A percentile compares a stretch with the other conserved stretches of the same genome.
Evolutionary conservation across 2,329 filamentous ascomycete genomes (phyloP).

Genomic region (Penicillium sp.): DNA sequence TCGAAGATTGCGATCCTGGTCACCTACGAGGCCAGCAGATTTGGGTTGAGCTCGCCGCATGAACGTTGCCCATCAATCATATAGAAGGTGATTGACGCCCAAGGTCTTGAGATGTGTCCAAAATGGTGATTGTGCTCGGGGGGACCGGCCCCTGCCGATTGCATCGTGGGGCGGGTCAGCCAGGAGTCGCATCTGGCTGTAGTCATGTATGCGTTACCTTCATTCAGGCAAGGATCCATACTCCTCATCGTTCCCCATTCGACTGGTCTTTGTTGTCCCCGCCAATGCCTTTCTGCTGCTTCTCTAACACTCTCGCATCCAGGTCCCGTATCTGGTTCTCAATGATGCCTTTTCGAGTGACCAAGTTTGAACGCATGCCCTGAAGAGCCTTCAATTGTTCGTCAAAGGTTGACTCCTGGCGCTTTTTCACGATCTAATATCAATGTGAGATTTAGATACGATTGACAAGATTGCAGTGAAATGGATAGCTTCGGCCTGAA

Average conservation of each 20-base stretch:
- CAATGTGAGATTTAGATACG: background rate
- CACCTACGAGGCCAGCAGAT: background rate
- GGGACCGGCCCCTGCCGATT: background rate
- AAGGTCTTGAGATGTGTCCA: background rate
- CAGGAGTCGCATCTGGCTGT: background rate
- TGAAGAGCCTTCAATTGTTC: constrained; percentile 56
- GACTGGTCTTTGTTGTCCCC: constrained; percentile 27
- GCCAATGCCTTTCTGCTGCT: constrained; percentile 36
- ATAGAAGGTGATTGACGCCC: background rate
- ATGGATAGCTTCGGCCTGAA: background rate
- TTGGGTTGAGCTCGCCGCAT: background rate
- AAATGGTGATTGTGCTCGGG: background rate
- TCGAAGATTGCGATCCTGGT: background rate
- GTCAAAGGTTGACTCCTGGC: constrained; percentile 50
- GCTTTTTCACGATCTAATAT: constrained; percentile 44
- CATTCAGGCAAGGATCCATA: background rate
- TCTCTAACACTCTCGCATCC: constrained; percentile 42
- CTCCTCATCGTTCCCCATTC: constrained; percentile 15
- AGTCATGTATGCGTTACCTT: background rate
- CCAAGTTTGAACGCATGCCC: constrained; percentile 47
- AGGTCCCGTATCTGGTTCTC: constrained; percentile 56
- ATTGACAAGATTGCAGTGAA: background rate
- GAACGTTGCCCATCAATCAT: background rate
- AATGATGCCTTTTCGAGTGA: constrained; percentile 51
- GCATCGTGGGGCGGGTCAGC: background rate